phyloP scores from a whole-genome alignment of 2,329 filamentous ascomycete genomes.

The Ilyonectria robusta region DNA sequence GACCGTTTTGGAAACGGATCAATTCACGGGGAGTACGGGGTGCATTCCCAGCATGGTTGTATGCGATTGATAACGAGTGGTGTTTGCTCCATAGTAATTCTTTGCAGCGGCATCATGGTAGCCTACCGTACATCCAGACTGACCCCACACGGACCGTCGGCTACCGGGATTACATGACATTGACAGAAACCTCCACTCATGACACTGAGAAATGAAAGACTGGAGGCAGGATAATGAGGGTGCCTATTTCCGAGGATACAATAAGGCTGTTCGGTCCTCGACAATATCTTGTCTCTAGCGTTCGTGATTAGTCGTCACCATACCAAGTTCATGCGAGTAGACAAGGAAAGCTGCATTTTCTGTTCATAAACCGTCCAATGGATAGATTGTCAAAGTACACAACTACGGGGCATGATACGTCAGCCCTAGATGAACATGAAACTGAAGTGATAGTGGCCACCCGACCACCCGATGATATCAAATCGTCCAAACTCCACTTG shows the following conservation, averaged over 20 bases:
- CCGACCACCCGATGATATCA: conserved; percentile 1
- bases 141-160: too few species aligned
- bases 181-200: too few species aligned
- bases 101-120: too few species aligned
- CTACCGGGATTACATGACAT: too few species aligned
- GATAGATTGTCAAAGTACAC: background rate
- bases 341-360: background rate
- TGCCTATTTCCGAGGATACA: too few species aligned
- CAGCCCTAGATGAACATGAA: conserved; percentile 4
- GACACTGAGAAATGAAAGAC: too few species aligned
- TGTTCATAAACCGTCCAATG: background rate
- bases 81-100: too few species aligned
- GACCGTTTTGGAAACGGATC: background rate
- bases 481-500: conserved; percentile 8
- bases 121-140: too few species aligned
- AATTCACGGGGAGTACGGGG: background rate
- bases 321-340: background rate
- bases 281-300: background rate
- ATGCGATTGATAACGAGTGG: background rate
- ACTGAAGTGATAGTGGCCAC: background rate
- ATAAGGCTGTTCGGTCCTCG: background rate
- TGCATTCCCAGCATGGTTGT: background rate
- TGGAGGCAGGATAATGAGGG: too few species aligned
- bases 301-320: background rate
- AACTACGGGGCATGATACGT: background rate